Percentiles rank a stretch among this genome's conserved stretches.
Conservation (phyloP, 169 alveolate species). For the Miamiensis avidus region DNA sequence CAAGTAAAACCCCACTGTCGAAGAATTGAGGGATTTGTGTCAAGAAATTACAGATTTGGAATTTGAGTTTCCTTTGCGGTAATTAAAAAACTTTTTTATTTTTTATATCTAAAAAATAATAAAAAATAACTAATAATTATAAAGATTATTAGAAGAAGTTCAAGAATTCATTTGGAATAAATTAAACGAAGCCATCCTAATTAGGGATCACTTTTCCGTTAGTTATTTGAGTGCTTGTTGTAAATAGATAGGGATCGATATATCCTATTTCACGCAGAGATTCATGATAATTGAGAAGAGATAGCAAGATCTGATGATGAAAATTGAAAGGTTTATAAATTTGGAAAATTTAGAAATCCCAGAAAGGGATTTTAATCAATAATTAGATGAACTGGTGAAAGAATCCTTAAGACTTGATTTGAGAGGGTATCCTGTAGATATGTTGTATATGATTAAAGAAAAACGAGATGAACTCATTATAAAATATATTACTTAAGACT, state of each 20-base stretch:
- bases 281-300: neutral
- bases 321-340: neutral
- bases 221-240: neutral
- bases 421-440: neutral
- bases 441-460: neutral
- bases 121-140: too few species aligned
- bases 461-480: neutral
- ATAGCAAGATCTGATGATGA: neutral
- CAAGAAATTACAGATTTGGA: neutral
- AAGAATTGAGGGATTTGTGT: neutral
- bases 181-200: neutral
- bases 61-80: neutral
- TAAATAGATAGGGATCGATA: neutral
- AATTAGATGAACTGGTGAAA: neutral
- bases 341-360: neutral
- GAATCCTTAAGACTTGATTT: neutral
- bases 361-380: neutral
- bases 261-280: neutral
- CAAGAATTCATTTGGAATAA: neutral
- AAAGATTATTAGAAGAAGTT: neutral
- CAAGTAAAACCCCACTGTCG: neutral
- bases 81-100: too few species aligned
- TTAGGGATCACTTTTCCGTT: neutral
- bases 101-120: too few species aligned
- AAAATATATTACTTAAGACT: too few species aligned